Percentiles rank a stretch among this genome's conserved stretches.
Evolutionary conservation across 208 protist species (phyloP).

Genomic region (Trypanosoma scelopori): DNA sequence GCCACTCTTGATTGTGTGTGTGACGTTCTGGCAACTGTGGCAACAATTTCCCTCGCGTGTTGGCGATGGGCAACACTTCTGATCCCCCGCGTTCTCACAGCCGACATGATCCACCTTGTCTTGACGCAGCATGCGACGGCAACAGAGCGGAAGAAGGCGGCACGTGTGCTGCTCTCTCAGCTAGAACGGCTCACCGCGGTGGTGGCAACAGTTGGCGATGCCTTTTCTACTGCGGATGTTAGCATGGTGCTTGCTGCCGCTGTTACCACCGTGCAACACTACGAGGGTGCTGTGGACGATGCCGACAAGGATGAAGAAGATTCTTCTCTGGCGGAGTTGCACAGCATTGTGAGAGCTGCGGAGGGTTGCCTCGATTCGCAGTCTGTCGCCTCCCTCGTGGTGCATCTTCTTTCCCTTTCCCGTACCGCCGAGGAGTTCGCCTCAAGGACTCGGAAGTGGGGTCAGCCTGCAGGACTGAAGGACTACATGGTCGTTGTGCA

Average conservation of each 20-base stretch:
- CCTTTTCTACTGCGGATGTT: background rate
- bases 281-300: background rate
- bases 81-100: constrained; percentile 23
- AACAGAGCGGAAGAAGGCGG: constrained; percentile 6
- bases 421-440: constrained; percentile 45
- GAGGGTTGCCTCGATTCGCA: constrained; percentile 38
- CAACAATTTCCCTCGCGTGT: constrained; percentile 43
- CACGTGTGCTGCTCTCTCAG: background rate
- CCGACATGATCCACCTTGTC: constrained; percentile 9
- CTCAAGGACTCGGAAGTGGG: constrained; percentile 6
- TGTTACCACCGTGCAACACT: constrained; percentile 6
- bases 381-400: constrained; percentile 30
- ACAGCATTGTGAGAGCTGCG: background rate
- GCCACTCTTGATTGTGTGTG: constrained; percentile 38
- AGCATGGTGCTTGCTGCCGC: background rate
- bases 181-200: constrained; percentile 2
- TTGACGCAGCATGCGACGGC: constrained; percentile 13
- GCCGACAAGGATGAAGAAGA: background rate
- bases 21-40: constrained; percentile 31
- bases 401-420: constrained; percentile 43
- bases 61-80: constrained; percentile 36
- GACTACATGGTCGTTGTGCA: background rate
- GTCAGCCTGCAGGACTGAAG: background rate
- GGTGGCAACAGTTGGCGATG: constrained; percentile 20
- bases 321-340: background rate